Conservation (phyloP, 2,329 filamentous ascomycete species). For the Calonectria honghensis region DNA sequence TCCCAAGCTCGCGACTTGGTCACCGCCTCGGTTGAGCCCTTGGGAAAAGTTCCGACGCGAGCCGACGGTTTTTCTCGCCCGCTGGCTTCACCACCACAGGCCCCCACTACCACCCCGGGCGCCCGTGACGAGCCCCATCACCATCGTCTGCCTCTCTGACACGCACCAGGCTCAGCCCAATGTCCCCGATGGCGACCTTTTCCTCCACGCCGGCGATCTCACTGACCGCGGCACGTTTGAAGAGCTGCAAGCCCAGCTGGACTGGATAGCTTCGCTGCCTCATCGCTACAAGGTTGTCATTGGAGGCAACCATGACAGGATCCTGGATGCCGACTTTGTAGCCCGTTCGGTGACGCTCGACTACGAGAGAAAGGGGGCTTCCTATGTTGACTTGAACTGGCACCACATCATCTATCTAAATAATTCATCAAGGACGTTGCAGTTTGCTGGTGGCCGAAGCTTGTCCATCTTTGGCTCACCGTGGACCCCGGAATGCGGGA, state of each 20-base stretch:
- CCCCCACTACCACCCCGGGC: neutral
- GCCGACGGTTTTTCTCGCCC: conserved; percentile 18
- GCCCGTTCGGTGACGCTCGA: conserved; percentile 16
- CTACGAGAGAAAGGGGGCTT: conserved; percentile 17
- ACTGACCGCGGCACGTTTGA: conserved; percentile 37
- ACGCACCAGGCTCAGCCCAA: conserved; percentile 38
- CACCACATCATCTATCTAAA: conserved; percentile 60
- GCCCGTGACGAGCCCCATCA: neutral
- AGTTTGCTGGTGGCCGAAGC: conserved; percentile 51
- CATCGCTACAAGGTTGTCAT: conserved; percentile 40
- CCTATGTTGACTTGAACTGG: conserved; percentile 54
- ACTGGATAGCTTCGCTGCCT: conserved; percentile 31
- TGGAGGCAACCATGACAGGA: conserved; percentile 40
- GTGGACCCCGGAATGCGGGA: conserved; percentile 56
- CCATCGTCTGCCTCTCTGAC: conserved; percentile 40
- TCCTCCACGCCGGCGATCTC: conserved; percentile 43
- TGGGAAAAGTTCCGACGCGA: conserved; percentile 38
- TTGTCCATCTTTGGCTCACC: conserved; percentile 61
- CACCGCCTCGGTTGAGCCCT: conserved; percentile 15
- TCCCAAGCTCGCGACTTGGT: conserved; percentile 6
- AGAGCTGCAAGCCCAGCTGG: conserved; percentile 37
- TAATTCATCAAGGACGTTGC: conserved; percentile 52
- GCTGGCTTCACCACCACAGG: conserved; percentile 28
- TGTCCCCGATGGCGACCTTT: conserved; percentile 39
- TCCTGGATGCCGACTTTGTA: conserved; percentile 36